A percentile compares a stretch with the other conserved stretches of the same genome.
These are phyloP conservation scores for Thymus mandschuricus DNA, from an alignment of 257 asterid genomes.

Conservation along the genomic window DNA sequence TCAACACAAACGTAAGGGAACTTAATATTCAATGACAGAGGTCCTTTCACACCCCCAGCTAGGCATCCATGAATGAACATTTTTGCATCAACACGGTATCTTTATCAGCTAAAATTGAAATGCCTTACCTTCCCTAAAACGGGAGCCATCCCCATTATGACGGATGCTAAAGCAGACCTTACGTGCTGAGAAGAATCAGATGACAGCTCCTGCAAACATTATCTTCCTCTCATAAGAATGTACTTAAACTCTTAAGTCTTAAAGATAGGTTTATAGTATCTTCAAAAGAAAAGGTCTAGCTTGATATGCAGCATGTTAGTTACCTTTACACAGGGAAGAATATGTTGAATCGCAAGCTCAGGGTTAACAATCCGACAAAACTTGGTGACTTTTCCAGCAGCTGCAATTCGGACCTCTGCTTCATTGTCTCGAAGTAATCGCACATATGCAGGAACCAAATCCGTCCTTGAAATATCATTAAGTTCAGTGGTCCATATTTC, in stretches of 20 bases:
- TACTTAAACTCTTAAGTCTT: background rate
- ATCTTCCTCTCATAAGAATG: slow-evolving; percentile 18
- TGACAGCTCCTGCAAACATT: slow-evolving; percentile 75
- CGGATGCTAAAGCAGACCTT: slow-evolving; percentile 95
- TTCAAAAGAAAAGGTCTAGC: slow-evolving; percentile 19
- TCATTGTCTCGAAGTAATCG: slow-evolving; percentile 89
- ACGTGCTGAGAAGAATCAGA: slow-evolving; percentile 98
- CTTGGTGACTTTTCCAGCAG: slow-evolving; percentile 90
- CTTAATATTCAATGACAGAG: background rate
- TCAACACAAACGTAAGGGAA: background rate
- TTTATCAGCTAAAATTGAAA: slow-evolving; percentile 4
- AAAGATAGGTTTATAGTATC: slow-evolving; percentile 10
- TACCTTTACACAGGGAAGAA: slow-evolving; percentile 98
- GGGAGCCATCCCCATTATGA: slow-evolving; percentile 99
- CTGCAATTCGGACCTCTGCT: slow-evolving; percentile 93
- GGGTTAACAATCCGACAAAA: slow-evolving; percentile 77
- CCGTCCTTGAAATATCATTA: slow-evolving; percentile 61
- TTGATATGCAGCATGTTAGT: background rate
- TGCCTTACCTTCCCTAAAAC: slow-evolving; percentile 77
- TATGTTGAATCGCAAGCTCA: slow-evolving; percentile 81
- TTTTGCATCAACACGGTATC: background rate
- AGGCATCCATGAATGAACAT: slow-evolving; percentile 8
- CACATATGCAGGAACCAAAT: slow-evolving; percentile 90
- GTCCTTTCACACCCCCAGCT: background rate
- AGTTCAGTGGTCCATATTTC: slow-evolving; percentile 10